A percentile compares a stretch with the other conserved stretches of the same genome.
Evolutionary conservation across 2,329 filamentous ascomycete genomes (phyloP).

Genomic region (Tolypocladium tropicale): DNA sequence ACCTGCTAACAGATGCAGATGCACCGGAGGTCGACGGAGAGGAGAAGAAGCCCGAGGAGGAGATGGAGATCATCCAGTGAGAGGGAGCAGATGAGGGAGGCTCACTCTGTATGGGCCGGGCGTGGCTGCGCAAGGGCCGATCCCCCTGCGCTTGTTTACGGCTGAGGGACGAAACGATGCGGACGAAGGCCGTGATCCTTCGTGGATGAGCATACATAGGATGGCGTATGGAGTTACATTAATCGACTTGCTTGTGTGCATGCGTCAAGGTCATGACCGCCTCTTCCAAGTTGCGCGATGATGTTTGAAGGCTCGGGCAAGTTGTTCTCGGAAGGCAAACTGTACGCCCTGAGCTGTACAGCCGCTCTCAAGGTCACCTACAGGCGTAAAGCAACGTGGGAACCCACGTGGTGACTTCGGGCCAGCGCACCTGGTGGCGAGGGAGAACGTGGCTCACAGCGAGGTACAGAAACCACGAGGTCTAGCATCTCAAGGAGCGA

Average conservation of each 20-base stretch:
- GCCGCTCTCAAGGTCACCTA: background rate
- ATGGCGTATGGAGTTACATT: background rate
- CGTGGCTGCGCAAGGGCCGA: background rate
- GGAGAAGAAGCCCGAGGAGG: conserved; percentile 7
- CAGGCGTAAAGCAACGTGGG: background rate
- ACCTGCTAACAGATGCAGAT: conserved; percentile 7
- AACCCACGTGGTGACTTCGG: background rate
- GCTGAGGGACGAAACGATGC: background rate
- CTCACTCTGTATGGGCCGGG: background rate
- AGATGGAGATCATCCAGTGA: conserved; percentile 11
- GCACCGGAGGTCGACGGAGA: conserved; percentile 4
- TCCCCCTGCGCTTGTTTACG: background rate
- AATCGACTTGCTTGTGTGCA: background rate
- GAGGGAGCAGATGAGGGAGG: background rate
- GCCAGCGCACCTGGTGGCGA: background rate
- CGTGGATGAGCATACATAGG: no score
- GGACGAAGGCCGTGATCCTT: background rate
- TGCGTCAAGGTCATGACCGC: background rate
- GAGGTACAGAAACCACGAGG: background rate
- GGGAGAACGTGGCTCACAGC: background rate
- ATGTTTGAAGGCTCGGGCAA: background rate
- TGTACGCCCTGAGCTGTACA: no score
- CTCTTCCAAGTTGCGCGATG: background rate
- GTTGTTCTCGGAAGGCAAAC: no score
- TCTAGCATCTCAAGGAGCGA: background rate